Base-by-base conservation (phyloP, 345 rosid genomes). In the Linum trigynum region DNA sequence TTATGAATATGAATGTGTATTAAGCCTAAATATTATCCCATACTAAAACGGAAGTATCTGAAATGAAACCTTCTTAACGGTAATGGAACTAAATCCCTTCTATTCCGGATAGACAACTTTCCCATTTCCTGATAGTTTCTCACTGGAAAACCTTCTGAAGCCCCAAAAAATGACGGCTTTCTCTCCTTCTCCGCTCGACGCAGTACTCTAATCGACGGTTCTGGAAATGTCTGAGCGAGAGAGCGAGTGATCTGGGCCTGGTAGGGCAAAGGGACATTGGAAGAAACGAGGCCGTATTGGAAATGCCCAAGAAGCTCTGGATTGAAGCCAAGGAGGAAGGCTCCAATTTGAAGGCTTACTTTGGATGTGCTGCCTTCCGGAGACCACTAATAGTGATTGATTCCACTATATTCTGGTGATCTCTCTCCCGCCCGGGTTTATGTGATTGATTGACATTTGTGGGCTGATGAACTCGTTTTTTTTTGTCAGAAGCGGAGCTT, bases 371-470 rank as follows among this genome's bases (percentile, higher is more conserved):
- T 92, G 76, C 96, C 97, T 5, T 23, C 0, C 1, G 32, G 69
- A 83, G 38, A 67, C 59, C 55, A 92, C 96, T 23, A 1, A 23
- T 23, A 23, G 32, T 23, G 32, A 23, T 23, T 61, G 80, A 92
- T 76, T 90, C 98, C 61, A 84, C 97, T 62, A 69, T 92, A 59
- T 88, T 79, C 72, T 92, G 97, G 98, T 90, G 85, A 81, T 90
- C 76, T 70, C 68, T 45, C 10, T 5, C 7, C 56, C 10, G 5
- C 15, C 8, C 11, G 1, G 3, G 56, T 55, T 15, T 16, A 5
- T 17, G 40, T 7, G 43, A 36, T 58, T 38, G 1, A 61, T 72
- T 56, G 38, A 67, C 63, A 61, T 71, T 66, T 68, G 77, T 69
- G 73, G 76, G 59, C 69, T 82, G 78, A 75, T 74, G 61, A 72